A percentile compares a stretch with the other conserved stretches of the same genome.
Evolutionary conservation across 2,329 filamentous ascomycete genomes (phyloP).

Genomic region (Colletotrichum sp.): DNA sequence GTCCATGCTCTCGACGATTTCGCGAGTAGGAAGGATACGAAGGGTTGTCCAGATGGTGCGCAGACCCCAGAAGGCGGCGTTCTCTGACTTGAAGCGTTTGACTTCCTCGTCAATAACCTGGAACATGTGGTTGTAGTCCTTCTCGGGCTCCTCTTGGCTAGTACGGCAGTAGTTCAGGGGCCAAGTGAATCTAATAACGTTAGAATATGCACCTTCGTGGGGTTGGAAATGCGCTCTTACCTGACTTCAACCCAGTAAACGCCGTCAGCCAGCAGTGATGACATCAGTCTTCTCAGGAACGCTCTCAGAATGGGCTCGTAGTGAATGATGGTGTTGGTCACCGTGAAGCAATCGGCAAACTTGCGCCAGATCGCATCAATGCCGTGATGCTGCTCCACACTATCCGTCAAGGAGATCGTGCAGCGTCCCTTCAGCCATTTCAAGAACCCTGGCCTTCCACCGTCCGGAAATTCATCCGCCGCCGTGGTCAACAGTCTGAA

Average conservation of each 20-base stretch:
- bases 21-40: conserved; percentile 64
- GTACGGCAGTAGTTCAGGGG: conserved; percentile 66
- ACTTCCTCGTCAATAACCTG: conserved; percentile 75
- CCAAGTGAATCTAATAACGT: conserved; percentile 62
- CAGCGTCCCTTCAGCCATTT: conserved; percentile 73
- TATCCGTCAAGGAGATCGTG: conserved; percentile 72
- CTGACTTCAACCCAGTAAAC: conserved; percentile 78
- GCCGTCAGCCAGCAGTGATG: conserved; percentile 72
- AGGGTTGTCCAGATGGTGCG: conserved; percentile 80
- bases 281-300: conserved; percentile 71
- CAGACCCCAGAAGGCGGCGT: conserved; percentile 75
- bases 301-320: conserved; percentile 84
- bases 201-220: background rate
- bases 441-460: conserved; percentile 70
- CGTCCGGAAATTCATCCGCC: conserved; percentile 72
- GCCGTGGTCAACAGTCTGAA: conserved; percentile 60
- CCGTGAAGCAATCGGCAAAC: conserved; percentile 71
- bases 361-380: conserved; percentile 81
- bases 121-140: conserved; percentile 69
- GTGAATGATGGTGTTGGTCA: conserved; percentile 73
- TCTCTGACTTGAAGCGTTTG: conserved; percentile 65
- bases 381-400: conserved; percentile 76
- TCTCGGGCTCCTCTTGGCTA: conserved; percentile 64
- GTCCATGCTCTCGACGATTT: conserved; percentile 79
- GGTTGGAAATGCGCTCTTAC: conserved; percentile 12